A percentile compares a stretch with the other conserved stretches of the same genome.
These are phyloP conservation scores for Neurospora sp. DNA, from an alignment of 495 filamentous ascomycete species.

Conservation along the genomic window DNA sequence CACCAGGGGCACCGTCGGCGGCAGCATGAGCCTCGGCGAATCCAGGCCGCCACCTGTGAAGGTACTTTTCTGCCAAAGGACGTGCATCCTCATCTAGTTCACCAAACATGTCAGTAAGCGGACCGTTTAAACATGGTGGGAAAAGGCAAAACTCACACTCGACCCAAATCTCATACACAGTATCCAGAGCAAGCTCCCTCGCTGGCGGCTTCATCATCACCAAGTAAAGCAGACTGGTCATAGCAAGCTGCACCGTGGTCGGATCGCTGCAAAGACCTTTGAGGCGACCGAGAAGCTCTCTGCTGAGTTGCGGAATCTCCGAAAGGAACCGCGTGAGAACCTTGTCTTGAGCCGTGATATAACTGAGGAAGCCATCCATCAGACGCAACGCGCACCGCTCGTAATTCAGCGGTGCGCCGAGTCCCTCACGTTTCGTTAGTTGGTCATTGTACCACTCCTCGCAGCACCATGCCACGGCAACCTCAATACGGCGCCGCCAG, in stretches of 20 bases:
- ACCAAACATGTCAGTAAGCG: neutral
- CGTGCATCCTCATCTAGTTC: conserved; percentile 37
- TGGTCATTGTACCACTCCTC: conserved; percentile 98
- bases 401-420: conserved; percentile 53
- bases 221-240: conserved; percentile 53
- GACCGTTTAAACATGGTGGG: conserved; percentile 6
- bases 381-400: conserved; percentile 69
- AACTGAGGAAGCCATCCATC: conserved; percentile 78
- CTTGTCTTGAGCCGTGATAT: conserved; percentile 79
- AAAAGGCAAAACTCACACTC: conserved; percentile 47
- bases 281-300: conserved; percentile 58
- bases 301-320: conserved; percentile 74
- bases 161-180: conserved; percentile 75
- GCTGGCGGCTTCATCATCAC: conserved; percentile 80
- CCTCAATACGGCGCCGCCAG: conserved; percentile 75
- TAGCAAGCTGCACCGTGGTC: conserved; percentile 46
- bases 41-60: conserved; percentile 42
- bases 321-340: conserved; percentile 81
- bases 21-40: conserved; percentile 33
- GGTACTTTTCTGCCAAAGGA: conserved; percentile 42
- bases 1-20: neutral
- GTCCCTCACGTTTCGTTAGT: conserved; percentile 38
- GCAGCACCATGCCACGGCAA: conserved; percentile 82
- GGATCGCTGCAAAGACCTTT: conserved; percentile 81
- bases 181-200: conserved; percentile 68